Percentiles rank a stretch among this genome's conserved stretches.
Conservation (phyloP, 2,329 filamentous ascomycete species). For the Penicillium verrucosum region DNA sequence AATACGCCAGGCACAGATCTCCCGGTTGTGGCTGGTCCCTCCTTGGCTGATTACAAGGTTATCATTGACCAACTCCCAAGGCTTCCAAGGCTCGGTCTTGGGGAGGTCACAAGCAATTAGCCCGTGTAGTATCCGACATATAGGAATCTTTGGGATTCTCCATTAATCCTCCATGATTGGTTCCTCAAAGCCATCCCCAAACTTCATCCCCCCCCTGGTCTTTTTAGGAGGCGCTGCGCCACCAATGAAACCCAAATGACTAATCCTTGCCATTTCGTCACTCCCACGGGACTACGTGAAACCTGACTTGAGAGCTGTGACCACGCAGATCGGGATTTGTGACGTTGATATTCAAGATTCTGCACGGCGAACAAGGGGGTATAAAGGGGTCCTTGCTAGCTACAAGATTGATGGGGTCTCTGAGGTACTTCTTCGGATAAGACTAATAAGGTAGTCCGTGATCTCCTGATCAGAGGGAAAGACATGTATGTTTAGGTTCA, state of each 20-base stretch:
- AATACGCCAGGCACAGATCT: constrained; percentile 2
- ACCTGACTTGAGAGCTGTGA: not conserved
- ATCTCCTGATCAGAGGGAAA: not conserved
- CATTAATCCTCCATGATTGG: not conserved
- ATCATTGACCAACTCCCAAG: not conserved
- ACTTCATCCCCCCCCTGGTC: not conserved
- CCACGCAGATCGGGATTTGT: constrained; percentile 3
- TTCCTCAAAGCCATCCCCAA: not conserved
- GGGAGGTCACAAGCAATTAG: constrained; percentile 2
- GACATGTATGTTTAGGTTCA: not conserved
- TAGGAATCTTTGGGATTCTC: not conserved
- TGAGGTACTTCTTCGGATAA: not conserved
- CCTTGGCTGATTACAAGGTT: not conserved
- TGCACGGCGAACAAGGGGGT: constrained; percentile 4
- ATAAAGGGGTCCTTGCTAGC: not conserved
- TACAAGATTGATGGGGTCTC: not conserved
- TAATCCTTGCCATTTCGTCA: constrained; percentile 9
- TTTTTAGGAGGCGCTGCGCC: not conserved
- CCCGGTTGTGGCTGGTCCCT: constrained; percentile 7
- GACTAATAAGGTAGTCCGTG: not conserved
- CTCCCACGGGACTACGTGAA: not conserved
- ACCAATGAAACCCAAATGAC: constrained; percentile 3
- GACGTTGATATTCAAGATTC: constrained; percentile 4
- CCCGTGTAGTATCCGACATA: not conserved
- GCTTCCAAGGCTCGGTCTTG: not conserved